Percentiles rank a stretch among this genome's conserved stretches.
These are phyloP conservation scores for barley (Hordeum vulgare) DNA, from an alignment of 176 grass and related monocot genomes.

Conservation along the genomic window DNA sequence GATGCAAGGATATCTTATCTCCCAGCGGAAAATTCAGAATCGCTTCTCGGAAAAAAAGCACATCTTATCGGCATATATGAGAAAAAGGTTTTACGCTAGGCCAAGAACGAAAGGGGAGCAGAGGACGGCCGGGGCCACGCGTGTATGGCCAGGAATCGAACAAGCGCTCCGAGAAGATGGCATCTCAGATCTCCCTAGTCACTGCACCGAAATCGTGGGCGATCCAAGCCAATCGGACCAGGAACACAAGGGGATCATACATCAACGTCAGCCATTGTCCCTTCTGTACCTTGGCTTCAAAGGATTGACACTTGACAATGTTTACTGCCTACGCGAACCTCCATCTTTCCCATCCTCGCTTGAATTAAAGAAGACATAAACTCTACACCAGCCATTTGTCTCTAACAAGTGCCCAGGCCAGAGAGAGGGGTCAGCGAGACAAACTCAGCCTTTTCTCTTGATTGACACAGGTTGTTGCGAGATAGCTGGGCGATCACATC, in stretches of 20 bases:
- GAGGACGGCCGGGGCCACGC: neutral
- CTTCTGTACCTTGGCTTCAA: neutral
- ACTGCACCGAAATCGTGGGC: neutral
- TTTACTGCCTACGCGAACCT: neutral
- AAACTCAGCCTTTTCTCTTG: too few species aligned
- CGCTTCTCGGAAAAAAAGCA: neutral
- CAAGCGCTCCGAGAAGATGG: neutral
- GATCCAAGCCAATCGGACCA: neutral
- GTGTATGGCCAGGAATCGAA: neutral
- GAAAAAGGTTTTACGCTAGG: neutral
- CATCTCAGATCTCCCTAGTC: neutral
- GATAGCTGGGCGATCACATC: too few species aligned
- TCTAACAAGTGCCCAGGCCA: too few species aligned
- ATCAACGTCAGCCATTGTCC: neutral
- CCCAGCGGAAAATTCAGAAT: neutral
- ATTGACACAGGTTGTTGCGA: too few species aligned
- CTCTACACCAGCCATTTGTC: too few species aligned
- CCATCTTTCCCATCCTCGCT: neutral
- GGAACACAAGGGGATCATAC: neutral
- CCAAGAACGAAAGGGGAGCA: neutral
- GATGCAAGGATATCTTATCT: slow-evolving; percentile 8
- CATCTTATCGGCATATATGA: neutral
- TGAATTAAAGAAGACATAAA: too few species aligned
- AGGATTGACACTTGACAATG: neutral
- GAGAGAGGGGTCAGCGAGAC: too few species aligned